These are phyloP conservation scores for Aspergillus bridgeri DNA, from an alignment of 495 filamentous ascomycete genomes.

Conservation along the genomic window DNA sequence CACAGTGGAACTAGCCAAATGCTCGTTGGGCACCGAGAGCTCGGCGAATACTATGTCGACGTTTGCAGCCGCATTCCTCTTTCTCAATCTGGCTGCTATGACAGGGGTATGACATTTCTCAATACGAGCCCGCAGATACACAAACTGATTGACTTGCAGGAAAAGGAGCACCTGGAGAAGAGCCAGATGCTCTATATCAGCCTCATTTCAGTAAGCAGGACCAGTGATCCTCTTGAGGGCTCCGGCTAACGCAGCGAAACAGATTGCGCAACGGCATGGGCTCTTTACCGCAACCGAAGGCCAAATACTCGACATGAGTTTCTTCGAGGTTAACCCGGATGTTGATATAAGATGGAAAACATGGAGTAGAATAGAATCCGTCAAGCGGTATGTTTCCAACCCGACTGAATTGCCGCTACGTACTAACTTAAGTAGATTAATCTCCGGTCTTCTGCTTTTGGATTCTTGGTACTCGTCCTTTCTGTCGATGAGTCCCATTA, in stretches of 20 bases:
- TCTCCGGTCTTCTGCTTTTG: conserved; percentile 46
- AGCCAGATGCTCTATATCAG: conserved; percentile 50
- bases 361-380: conserved; percentile 51
- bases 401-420: neutral
- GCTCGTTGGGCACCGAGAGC: conserved; percentile 33
- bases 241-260: neutral
- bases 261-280: conserved; percentile 51
- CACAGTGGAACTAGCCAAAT: conserved; percentile 37
- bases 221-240: neutral
- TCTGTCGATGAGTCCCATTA: conserved; percentile 46
- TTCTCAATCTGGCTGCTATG: conserved; percentile 48
- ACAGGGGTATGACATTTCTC: conserved; percentile 40
- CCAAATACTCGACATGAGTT: conserved; percentile 42
- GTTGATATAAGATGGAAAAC: conserved; percentile 51
- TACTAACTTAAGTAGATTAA: conserved; percentile 28
- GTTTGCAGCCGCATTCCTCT: conserved; percentile 45
- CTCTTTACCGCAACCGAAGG: conserved; percentile 47
- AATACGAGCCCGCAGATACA: neutral
- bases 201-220: conserved; percentile 44
- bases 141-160: conserved; percentile 28
- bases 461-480: conserved; percentile 52
- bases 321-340: conserved; percentile 46
- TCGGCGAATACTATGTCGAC: conserved; percentile 40
- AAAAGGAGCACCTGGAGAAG: conserved; percentile 43
- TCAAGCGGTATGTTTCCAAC: conserved; percentile 37